Conservation (phyloP, 371 early-diverging fungal species). For the Apophysomyces elegans region DNA sequence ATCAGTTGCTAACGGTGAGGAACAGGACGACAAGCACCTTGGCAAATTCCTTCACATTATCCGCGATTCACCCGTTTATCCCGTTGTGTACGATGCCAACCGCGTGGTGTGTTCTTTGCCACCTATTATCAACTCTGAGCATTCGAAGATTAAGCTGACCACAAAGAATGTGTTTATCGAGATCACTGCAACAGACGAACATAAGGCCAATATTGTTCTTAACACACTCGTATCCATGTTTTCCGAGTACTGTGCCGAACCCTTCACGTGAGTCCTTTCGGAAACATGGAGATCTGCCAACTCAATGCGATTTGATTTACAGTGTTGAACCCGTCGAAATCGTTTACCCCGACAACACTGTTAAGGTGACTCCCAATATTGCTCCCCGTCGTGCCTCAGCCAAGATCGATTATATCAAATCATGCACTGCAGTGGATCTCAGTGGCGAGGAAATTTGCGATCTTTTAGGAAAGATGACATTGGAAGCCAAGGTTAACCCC, state of each 20-base stretch:
- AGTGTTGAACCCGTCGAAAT: slow-evolving; percentile 94
- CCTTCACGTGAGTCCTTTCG: slow-evolving; percentile 77
- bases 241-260: slow-evolving; percentile 89
- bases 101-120: slow-evolving; percentile 94
- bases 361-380: slow-evolving; percentile 76
- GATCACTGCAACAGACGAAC: slow-evolving; percentile 97
- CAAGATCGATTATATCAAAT: slow-evolving; percentile 86
- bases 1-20: not conserved
- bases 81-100: slow-evolving; percentile 89
- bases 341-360: slow-evolving; percentile 82
- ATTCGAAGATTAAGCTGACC: slow-evolving; percentile 94
- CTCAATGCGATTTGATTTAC: slow-evolving; percentile 1
- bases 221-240: slow-evolving; percentile 96
- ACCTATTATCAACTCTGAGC: slow-evolving; percentile 99
- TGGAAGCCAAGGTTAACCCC: slow-evolving; percentile 68
- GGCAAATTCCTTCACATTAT: slow-evolving; percentile 94
- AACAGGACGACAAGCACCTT: slow-evolving; percentile 78
- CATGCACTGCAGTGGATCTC: slow-evolving; percentile 78
- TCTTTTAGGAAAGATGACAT: slow-evolving; percentile 86
- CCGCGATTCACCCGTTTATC: slow-evolving; percentile 90
- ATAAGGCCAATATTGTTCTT: slow-evolving; percentile 92
- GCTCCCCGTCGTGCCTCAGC: slow-evolving; percentile 72
- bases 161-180: slow-evolving; percentile 99
- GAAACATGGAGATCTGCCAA: not conserved
- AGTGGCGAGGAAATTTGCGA: slow-evolving; percentile 76